Evolutionary conservation across 495 filamentous ascomycete genomes (phyloP).

Genomic region (Penicillium cosmopolitanum): DNA sequence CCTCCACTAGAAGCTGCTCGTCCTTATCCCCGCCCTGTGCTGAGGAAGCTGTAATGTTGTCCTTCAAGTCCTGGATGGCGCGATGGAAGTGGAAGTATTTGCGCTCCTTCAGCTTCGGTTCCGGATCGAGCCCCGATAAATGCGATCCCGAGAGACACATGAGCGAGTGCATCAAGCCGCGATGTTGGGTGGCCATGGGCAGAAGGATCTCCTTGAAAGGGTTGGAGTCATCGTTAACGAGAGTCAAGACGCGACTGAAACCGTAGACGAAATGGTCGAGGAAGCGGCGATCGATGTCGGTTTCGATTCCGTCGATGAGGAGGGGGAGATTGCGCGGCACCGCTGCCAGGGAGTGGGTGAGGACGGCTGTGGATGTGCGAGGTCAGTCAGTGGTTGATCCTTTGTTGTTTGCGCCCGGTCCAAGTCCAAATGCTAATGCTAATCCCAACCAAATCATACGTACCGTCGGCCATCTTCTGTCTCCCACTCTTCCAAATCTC

Average conservation of each 20-base stretch:
- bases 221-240: slow-evolving; percentile 83
- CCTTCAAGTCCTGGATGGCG: slow-evolving; percentile 49
- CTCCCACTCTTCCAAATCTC: slow-evolving; percentile 84
- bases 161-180: slow-evolving; percentile 90
- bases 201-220: slow-evolving; percentile 89
- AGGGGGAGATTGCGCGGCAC: slow-evolving; percentile 69
- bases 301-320: slow-evolving; percentile 86
- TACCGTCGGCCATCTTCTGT: slow-evolving; percentile 77
- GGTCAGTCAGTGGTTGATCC: slow-evolving; percentile 19
- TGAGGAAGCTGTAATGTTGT: slow-evolving; percentile 46
- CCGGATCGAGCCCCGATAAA: slow-evolving; percentile 56
- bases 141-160: slow-evolving; percentile 86
- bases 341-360: slow-evolving; percentile 37
- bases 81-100: slow-evolving; percentile 53
- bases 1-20: slow-evolving; percentile 48
- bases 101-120: slow-evolving; percentile 48
- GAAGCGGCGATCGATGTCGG: slow-evolving; percentile 78
- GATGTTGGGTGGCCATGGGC: slow-evolving; percentile 80
- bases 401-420: slow-evolving; percentile 1
- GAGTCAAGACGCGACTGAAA: slow-evolving; percentile 77
- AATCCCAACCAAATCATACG: slow-evolving; percentile 7
- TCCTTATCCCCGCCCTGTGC: slow-evolving; percentile 30
- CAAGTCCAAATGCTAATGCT: slow-evolving; percentile 12
- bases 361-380: slow-evolving; percentile 28
- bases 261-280: slow-evolving; percentile 85